A percentile compares a stretch with the other conserved stretches of the same genome.
Evolutionary conservation across 176 grass and related monocot species (phyloP).

Genomic region (Carex parvula): DNA sequence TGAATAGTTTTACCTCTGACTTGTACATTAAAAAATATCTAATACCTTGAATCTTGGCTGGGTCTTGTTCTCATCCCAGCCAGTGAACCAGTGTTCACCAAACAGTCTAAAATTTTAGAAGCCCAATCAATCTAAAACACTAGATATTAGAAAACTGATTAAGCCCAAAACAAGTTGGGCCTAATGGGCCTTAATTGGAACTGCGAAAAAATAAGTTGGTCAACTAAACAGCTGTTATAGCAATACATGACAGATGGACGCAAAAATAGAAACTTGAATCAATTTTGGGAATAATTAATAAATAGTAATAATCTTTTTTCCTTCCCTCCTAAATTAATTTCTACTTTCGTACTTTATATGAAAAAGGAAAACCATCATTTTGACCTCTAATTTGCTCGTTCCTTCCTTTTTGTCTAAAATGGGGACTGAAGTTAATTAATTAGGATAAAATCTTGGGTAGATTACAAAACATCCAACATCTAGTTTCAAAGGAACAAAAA

Average conservation of each 20-base stretch:
- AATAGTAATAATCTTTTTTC: neutral
- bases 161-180: neutral
- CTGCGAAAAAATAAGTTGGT: neutral
- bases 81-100: too few relatives aligned
- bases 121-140: too few relatives aligned
- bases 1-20: too few relatives aligned
- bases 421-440: neutral
- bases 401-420: neutral
- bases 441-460: neutral
- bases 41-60: too few relatives aligned
- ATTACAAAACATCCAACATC: neutral
- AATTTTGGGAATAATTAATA: neutral
- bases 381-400: neutral
- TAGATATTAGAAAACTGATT: neutral
- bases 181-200: neutral
- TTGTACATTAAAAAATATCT: too few relatives aligned
- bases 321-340: constrained; percentile 4
- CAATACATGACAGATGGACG: neutral
- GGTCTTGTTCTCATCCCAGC: too few relatives aligned
- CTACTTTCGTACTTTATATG: neutral
- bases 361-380: neutral
- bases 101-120: too few relatives aligned
- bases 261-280: neutral
- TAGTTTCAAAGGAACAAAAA: neutral
- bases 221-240: neutral